Conservation (phyloP, 2,329 filamentous ascomycete species). For the Thielaviopsis euricoi region DNA sequence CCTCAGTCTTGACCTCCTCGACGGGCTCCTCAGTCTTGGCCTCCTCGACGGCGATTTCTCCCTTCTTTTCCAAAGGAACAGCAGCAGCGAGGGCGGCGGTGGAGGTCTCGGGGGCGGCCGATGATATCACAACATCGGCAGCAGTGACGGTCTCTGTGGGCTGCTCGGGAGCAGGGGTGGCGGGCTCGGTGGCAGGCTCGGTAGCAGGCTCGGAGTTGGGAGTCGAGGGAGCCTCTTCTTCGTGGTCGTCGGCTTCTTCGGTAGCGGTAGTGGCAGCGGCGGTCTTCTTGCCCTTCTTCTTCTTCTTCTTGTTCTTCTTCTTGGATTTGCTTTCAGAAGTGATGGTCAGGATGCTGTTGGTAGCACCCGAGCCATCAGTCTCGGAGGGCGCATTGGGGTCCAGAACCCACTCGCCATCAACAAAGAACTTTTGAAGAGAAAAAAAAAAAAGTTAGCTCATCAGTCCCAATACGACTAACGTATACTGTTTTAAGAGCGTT, state of each 20-base stretch:
- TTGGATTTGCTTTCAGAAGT: conserved; percentile 30
- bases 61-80: conserved; percentile 7
- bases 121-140: conserved; percentile 5
- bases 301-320: conserved; percentile 22
- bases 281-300: conserved; percentile 15
- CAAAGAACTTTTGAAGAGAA: conserved; percentile 66
- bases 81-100: conserved; percentile 4
- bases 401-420: conserved; percentile 78
- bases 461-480: background rate
- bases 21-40: conserved; percentile 51
- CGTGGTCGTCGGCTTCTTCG: conserved; percentile 6
- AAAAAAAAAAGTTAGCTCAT: background rate
- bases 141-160: background rate
- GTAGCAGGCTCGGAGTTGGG: conserved; percentile 11
- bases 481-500: background rate
- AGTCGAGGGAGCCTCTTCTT: conserved; percentile 11
- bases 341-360: conserved; percentile 80
- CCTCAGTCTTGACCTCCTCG: conserved; percentile 55
- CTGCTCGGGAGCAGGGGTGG: background rate
- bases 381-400: conserved; percentile 70
- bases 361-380: conserved; percentile 64
- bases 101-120: background rate
- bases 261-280: conserved; percentile 4
- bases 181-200: conserved; percentile 5
- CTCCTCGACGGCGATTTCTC: conserved; percentile 32